Base-by-base conservation (phyloP, 305 asterid species). In the Fraxinus greggii region DNA sequence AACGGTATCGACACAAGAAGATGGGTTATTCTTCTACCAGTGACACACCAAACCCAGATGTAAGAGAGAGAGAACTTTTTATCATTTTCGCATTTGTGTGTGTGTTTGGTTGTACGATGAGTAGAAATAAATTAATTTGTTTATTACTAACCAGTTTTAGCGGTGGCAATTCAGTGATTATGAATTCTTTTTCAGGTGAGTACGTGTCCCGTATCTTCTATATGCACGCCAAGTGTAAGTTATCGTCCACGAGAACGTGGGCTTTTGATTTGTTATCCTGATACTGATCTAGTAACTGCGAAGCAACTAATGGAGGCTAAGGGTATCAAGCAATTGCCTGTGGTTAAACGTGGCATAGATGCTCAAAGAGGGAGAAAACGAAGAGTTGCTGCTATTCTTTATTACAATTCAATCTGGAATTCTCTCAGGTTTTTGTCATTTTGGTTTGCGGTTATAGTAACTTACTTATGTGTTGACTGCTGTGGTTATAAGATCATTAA, bases 251-350 rank as follows among this genome's bases (percentile, higher is more conserved):
- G 91, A 81, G 93, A 91, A 32, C 87, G 93, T 84, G 95, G 98
- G 51, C 91, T 89, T 78, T 87, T 96, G 86, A 89, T 90, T 76
- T 96, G 99, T 86, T 88, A 89, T 82, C 95, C 98, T 35, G 99
- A 94, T 17, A 51, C 63, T 1, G 63, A 51, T 51, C 63, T 51
- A 81, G 89, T 89, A 72, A 94, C 87, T 89, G 99, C 99, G 0
- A 96, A 93, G 86, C 99, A 96, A 86, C 91, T 94, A 67, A 93
- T 93, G 98, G 99, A 94, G 87, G 99, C 98, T 40, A 94, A 94
- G 90, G 98, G 91, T 56, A 90, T 96, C 83, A 94, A 91, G 61
- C 99, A 92, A 84, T 87, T 96, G 86, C 95, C 99, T 70, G 98
- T 96, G 81, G 86, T 94, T 74, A 92, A 88, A 79, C 98, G 94